Evolutionary conservation across 345 rosid genomes (phyloP), one percentile per base, ranked within the genome.

Genomic region (Euphorbia tirucalli): DNA sequence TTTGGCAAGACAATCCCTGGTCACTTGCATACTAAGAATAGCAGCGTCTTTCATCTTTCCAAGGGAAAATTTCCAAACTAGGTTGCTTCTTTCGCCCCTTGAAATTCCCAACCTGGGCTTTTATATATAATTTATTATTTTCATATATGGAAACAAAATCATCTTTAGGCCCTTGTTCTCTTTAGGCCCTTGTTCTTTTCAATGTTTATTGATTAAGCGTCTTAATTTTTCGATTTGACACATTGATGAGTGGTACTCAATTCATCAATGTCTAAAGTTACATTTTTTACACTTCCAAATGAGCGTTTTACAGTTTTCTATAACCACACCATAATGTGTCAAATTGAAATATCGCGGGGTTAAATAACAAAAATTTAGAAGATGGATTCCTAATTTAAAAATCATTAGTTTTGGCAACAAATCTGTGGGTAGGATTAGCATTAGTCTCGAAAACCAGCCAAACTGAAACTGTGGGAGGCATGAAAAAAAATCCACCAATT

Each of bases 391-490:
- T n/a, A n/a, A n/a, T n/a, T n/a, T n/a, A n/a, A n/a, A n/a, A n/a
- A n/a, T n/a, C n/a, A n/a, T 14, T 46, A 27, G 56, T 65, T 27
- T 65, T 7, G 22, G 67, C n/a, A 21, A 11, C 50, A 46, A 65
- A 49, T 48, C 70, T 28, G 70, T 66, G 70, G 70, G 70, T 11
- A 35, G 65, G 25, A 35, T 35, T 32, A 9, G 11, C 13, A 43
- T 22, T 43, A n/a, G 14, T 10, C 15, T 65, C 15, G 4, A 65
- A 65, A 61, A 48, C 30, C 41, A 46, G 41, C 70, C 27, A 0
- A 11, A 28, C 19, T 21, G 43, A 48, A 46, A 66, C 69, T 0
- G 15, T 48, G 69, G 41, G 54, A 24, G 30, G 55, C 10, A 30
- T 1, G 0, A 65, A n/a, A n/a, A n/a, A n/a, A 65, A 16, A 14